These are phyloP conservation scores for Globisporangium ultimum DNA, from an alignment of 352 stramenopile species.

Conservation along the genomic window DNA sequence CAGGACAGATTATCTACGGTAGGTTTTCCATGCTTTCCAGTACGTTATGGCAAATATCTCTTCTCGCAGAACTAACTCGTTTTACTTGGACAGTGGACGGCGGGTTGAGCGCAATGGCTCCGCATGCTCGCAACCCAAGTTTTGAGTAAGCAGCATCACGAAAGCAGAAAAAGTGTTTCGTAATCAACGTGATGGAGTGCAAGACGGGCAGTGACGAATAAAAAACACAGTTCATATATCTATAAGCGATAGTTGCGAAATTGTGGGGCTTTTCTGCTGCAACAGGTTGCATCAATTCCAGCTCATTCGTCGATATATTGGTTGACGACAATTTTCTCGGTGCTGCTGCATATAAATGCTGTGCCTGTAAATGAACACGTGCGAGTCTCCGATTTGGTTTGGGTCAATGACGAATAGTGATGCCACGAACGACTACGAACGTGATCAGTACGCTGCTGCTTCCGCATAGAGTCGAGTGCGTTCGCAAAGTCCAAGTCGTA, in stretches of 20 bases:
- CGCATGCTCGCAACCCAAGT: conserved; percentile 23
- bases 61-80: neutral
- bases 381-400: conserved; percentile 2
- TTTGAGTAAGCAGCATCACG: neutral
- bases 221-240: too few species aligned
- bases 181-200: too few species aligned
- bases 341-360: conserved; percentile 10
- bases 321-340: neutral
- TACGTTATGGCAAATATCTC: neutral
- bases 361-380: conserved; percentile 1
- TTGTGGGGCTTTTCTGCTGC: neutral
- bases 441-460: neutral
- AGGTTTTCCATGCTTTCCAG: conserved; percentile 5
- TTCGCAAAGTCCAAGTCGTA: too few species aligned
- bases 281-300: neutral
- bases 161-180: too few species aligned
- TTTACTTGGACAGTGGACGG: conserved; percentile 54
- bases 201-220: too few species aligned
- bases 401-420: neutral
- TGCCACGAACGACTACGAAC: neutral
- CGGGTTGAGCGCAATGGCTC: conserved; percentile 59
- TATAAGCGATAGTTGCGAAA: neutral
- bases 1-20: conserved; percentile 90
- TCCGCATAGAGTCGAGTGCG: too few species aligned
- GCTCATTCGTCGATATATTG: too few species aligned